Evolutionary conservation across 23 red algal species (phyloP), one percentile per base, ranked within the genome.

Genomic region (Gracilaria domingensis): DNA sequence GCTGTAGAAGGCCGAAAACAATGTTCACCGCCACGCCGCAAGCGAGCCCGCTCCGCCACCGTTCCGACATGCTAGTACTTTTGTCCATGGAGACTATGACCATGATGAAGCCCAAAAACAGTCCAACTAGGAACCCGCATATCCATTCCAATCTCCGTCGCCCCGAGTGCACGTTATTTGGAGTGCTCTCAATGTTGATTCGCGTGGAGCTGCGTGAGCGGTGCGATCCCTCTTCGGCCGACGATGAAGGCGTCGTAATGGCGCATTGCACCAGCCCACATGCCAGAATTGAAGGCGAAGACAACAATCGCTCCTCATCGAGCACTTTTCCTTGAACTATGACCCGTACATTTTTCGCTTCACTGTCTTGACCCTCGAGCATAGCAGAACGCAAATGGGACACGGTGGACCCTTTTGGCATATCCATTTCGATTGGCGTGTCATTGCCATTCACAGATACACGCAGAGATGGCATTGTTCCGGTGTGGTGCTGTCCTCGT

Each of bases 91-190:
- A 44, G 5, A 90, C 57, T 24, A 90, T 79, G 38, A 90, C 16
- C 87, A 90, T 90, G 47, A 90, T 81, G 48, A 90, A 71, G 21
- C 87, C 87, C 17, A 90, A 81, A 7, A 90, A 42, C 61, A 74
- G 66, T 11, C 87, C 87, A 23, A 80, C 28, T 14, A 80, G 24
- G 37, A 90, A 90, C 40, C 87, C 87, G 16, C 71, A 33, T 35
- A 66, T 77, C 42, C 75, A 90, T 25, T 90, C 87, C 40, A 50
- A 23, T n/a, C 72, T 25, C 11, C 72, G 20, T 25, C 72, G 72
- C 42, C 40, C 23, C 0, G 38, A 49, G 18, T 23, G 39, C 13
- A 26, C 13, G 30, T 77, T 42, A 8, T 51, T n/a, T 50, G 72
- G 50, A 16, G 72, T 30, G 38, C 12, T 51, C 4, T 34, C 72